Evolutionary conservation across 257 asterid species (phyloP), one percentile per base, ranked within the genome.

Genomic region (Forsythia viridissima): DNA sequence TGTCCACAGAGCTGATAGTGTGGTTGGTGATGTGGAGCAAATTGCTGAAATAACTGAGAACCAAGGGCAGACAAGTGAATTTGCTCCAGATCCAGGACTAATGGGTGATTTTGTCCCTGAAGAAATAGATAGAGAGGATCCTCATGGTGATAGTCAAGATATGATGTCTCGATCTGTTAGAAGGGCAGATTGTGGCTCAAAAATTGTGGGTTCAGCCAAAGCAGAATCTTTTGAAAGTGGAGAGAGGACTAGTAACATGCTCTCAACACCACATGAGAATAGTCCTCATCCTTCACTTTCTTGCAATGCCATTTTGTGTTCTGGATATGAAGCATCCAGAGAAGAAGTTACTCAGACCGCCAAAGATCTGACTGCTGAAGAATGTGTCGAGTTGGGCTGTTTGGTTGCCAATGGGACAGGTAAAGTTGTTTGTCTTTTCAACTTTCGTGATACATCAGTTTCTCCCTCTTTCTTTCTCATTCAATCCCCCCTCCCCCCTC

Each of bases 91-190:
- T 86, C 97, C 97, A 24, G 97, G 97, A 79, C 82, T 91, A 72
- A 95, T 92, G 97, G 99, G 99, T 71, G 97, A 96, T 84, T 96
- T 92, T 81, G 94, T 93, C n/a, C 99, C 99, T 12, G 98, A 91
- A 86, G 97, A 89, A 84, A 88, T 96, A 90, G 97, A 93, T 81
- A 86, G 86, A 73, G 97, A 89, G 86, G 98, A 96, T 86, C 93
- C 93, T 76, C 91, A 90, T 48, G 99, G 96, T 75, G 98, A 96
- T 82, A 96, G 91, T 86, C 99, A 93, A 82, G 98, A 95, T 81
- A 81, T 88, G 81, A 90, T 89, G 89, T 93, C 92, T 79, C 96
- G 97, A 36, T 92, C 97, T 63, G 87, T 90, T 34, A 94, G 77
- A 73, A 89, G 97, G 88, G 97, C 98, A 18, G 99, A 96, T 84